phyloP scores from a whole-genome alignment of 164 flowering plant species.

The Euptelea pleiosperma region DNA sequence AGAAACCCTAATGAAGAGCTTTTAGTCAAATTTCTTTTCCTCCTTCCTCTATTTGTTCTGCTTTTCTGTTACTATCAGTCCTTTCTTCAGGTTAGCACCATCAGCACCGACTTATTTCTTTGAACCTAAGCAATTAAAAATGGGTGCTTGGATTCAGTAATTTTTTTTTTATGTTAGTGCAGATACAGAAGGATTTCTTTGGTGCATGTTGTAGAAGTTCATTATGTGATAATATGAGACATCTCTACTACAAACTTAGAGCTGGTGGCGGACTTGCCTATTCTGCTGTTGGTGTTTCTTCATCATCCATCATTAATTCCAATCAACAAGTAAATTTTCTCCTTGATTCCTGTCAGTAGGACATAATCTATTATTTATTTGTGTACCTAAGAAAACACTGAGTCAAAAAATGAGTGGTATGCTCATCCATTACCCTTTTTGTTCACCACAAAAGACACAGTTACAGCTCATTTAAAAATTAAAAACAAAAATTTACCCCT shows the following conservation, averaged over 20 bases:
- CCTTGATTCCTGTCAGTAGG: slow-evolving; percentile 3
- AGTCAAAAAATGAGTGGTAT: too few relatives aligned
- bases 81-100: slow-evolving; percentile 53
- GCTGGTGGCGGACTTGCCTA: slow-evolving; percentile 50
- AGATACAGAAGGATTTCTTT: slow-evolving; percentile 42
- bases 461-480: too few relatives aligned
- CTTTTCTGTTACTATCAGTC: slow-evolving; percentile 56
- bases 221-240: slow-evolving; percentile 53
- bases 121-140: neutral
- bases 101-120: neutral
- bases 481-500: too few relatives aligned
- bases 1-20: slow-evolving; percentile 60
- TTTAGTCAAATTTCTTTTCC: slow-evolving; percentile 56
- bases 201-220: slow-evolving; percentile 46
- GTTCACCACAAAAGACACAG: too few relatives aligned
- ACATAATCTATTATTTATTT: neutral
- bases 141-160: neutral
- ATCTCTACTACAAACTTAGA: slow-evolving; percentile 57
- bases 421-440: too few relatives aligned
- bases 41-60: slow-evolving; percentile 60
- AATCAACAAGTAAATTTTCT: slow-evolving; percentile 49
- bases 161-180: slow-evolving; percentile 19
- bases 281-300: slow-evolving; percentile 42
- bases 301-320: slow-evolving; percentile 43
- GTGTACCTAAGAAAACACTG: too few relatives aligned